Base-by-base conservation (phyloP, 129 eudicot species). In the Lactuca sativa region DNA sequence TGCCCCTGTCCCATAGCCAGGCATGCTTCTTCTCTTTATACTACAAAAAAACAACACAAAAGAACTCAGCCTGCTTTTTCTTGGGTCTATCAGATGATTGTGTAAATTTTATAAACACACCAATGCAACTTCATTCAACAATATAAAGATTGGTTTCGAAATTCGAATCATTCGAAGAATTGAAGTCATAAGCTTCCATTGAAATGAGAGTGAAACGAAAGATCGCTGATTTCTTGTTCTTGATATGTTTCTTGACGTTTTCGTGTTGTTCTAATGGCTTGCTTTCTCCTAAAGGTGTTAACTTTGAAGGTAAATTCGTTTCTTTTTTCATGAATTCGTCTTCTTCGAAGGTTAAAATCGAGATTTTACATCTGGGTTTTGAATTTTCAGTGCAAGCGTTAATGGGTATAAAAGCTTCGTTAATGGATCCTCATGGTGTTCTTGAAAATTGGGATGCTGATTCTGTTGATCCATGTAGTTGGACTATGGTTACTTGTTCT, bases 391-490 rank as follows among this genome's bases (percentile, higher is more conserved):
- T 91, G 77, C 97, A 88, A 91, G 97, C 97, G 73, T 82, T 91
- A 54, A 91, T 91, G 93, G 85, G 86, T 64, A 84, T 91, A 66
- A 91, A 86, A 84, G 84, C 84, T 77, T 81, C 78, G 11, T 76
- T 91, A 77, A 51, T 62, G 82, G 97, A 91, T 67, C 97, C 97
- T 72, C 96, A 80, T 78, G 90, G 90, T 57, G 96, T 91, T 47
- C 96, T 91, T 77, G 97, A 91, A 36, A 88, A 91, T 72, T 91
- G 97, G 97, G 97, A 91, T 86, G 93, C 81, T 48, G 80, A 84
- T 69, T 78, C 97, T 66, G 97, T 91, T 88, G 97, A 91, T 77
- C 97, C 97, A 14, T 91, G 97, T 86, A 88, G 96, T 58, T 91
- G 97, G 97, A 82, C 93, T 36, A 91, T 91, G 97, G 84, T 91